Conservation (phyloP, 768 basidiomycete genomes). For the Chalciporus piperatus region DNA sequence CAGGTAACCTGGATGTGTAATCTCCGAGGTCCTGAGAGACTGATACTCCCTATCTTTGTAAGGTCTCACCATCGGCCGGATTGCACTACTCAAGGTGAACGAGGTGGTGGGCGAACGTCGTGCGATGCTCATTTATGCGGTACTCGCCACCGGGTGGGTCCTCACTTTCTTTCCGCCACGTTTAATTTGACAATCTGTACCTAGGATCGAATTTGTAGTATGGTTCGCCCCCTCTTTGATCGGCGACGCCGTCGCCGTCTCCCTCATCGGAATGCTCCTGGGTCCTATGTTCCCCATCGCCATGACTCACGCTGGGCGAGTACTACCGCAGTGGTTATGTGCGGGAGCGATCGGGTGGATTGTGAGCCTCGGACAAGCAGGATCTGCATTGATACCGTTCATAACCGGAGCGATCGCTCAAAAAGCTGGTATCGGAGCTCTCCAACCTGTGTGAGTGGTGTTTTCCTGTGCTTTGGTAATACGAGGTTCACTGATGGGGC, state of each 20-base stretch:
- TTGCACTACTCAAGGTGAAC: conserved; percentile 51
- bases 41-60: neutral
- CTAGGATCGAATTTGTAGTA: conserved; percentile 49
- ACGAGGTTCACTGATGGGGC: neutral
- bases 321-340: conserved; percentile 68
- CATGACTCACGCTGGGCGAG: conserved; percentile 61
- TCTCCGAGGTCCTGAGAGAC: too few species aligned
- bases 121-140: conserved; percentile 46
- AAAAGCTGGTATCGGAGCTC: conserved; percentile 46
- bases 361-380: conserved; percentile 61
- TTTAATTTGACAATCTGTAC: too few species aligned
- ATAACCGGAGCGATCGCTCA: conserved; percentile 65
- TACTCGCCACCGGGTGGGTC: conserved; percentile 40
- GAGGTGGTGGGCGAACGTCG: conserved; percentile 50
- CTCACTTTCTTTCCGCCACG: too few species aligned
- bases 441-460: conserved; percentile 30
- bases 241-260: conserved; percentile 51
- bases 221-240: conserved; percentile 54
- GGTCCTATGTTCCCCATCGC: conserved; percentile 49
- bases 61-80: conserved; percentile 55
- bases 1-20: conserved; percentile 34
- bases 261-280: conserved; percentile 48
- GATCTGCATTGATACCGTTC: conserved; percentile 67
- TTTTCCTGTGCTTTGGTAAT: neutral
- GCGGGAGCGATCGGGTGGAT: conserved; percentile 62